Base-by-base conservation (phyloP, 2,329 filamentous ascomycete genomes). In the Ophiostoma ips region DNA sequence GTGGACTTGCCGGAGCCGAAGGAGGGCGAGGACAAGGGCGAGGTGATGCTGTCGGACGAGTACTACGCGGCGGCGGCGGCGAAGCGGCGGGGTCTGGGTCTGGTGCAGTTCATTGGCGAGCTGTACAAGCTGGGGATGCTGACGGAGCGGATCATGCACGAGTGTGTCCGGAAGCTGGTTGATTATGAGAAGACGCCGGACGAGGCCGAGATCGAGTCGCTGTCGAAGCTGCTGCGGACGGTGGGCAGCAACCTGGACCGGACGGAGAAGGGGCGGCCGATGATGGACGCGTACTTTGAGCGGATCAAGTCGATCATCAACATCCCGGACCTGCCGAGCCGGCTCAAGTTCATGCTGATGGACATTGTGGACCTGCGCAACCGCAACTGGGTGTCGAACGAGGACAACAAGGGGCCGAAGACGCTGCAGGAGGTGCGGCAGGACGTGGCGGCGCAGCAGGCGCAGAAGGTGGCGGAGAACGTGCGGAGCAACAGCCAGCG, bases 61-160 rank as follows among this genome's bases (percentile, higher is more conserved):
- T 98, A 98, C 71, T 98, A 98, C 66, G 70, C 81, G 56, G 90
- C 87, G 37, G 90, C 89, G 46, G 89, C 90, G 52, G 89, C 89
- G 62, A 98, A 98, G 75, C 83, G 92, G 69, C 85, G 88, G 67
- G 92, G 92, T 70, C 84, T 98, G 56, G 92, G 92, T 82, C 79
- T 98, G 19, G 90, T 98, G 56, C 90, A 95, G 69, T 98, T 98
- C 71, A 98, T 98, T 63, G 92, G 92, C 72, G 92, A 98, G 70
- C 79, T 98, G 43, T 98, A 94, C 79, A 98, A 96, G 75, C 81
- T 98, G 54, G 83, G 84, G 64, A 98, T 98, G 92, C 77, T 98
- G 66, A 98, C 92, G 54, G 87, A 95, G 67, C 86, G 90, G 65
- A 98, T 98, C 69, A 98, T 98, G 92, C 90, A 98, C 72, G 87